Evolutionary conservation across 1,284 basidiomycete genomes (phyloP), one percentile per base, ranked within the genome.

Genomic region (Exsudoporus floridanus): DNA sequence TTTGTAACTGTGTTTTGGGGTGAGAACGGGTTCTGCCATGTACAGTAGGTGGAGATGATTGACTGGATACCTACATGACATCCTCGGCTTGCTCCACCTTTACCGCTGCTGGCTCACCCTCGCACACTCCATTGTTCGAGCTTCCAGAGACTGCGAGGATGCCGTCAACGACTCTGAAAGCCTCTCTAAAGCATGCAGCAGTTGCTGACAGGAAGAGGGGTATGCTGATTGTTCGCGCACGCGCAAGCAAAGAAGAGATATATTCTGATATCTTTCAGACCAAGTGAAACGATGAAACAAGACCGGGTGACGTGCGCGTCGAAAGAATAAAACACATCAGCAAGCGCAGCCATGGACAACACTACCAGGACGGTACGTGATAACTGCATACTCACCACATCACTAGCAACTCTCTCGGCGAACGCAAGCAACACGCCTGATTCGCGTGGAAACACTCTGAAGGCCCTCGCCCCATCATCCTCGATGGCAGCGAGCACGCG

Each of bases 161-260:
- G 1, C 78, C 76, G 56, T 94, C 92, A 1, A 93, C 92, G 59
- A 98, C 81, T 34, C 88, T 82, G 83, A 90, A 94, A 0, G 90
- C 78, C 68, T 97, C 93, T 8, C 86, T 81, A 68, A 98, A 98
- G 4, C 86, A 88, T 0, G 94, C 95, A 0, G 96, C 94, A 0
- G 86, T 83, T 0, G 94, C 92, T 56, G 89, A 86, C 18, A 98
- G 77, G 66, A 90, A 98, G 4, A 86, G 75, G 12, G 86, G 84
- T 18, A 81, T 79, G 7, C 84, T 86, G 30, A 95, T 76, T 50
- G 88, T 82, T 18, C 92, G 82, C 0, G 94, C 91, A 39, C 84
- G 85, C 0, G 83, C 79, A 2, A 98, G 79, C 1, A 98, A 78
- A 0, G 86, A 77, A 0, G 83, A 79, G 58, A 95, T 84, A 64